Base-by-base conservation (phyloP, 2,329 filamentous ascomycete species). In the Blumeria graminis region DNA sequence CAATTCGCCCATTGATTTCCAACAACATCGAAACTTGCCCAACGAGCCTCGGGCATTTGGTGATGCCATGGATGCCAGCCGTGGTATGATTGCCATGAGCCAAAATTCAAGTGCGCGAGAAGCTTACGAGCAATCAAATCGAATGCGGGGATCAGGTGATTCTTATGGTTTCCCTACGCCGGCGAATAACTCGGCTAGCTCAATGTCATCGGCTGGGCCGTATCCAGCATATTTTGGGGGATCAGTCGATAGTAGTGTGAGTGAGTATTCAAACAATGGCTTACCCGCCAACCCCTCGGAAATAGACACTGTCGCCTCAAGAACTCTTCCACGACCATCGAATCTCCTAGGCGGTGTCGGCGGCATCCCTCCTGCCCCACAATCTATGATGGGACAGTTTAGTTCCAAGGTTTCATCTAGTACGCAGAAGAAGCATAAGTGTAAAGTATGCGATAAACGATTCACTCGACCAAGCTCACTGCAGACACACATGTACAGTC, bases 341-440 rank as follows among this genome's bases (percentile, higher is more conserved):
- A 81, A 78, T 39, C 71, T 84, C 13, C 66, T 82, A 72, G 46
- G 80, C 75, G 57, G 76, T 74, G 60, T 63, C 22, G 86, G 87
- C 1, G 60, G 75, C 81, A 35, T 64, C 28, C 86, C 87, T 1
- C 87, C 88, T 0, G 87, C 87, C 16, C 89, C 88, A 1, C 86
- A 93, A 67, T 93, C 89, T 0, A 95, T 98, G 88, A 98, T 98
- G 92, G 81, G 87, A 55, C 89, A 94, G 65, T 96, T 96, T 72
- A 95, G 86, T 71, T 95, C 90, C 60, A 95, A 95, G 71, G 82
- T 95, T 55, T 89, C 88, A 0, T 89, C 86, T 16, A 94, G 87
- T 71, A 92, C 90, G 9, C 88, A 95, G 68, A 96, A 96, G 80
- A 96, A 96, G 76, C 92, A 96, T 73, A 95, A 95, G 74, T 96